These are phyloP conservation scores for Vaccinium darrowii DNA, from an alignment of 148 eudicot genomes.

Conservation along the genomic window DNA sequence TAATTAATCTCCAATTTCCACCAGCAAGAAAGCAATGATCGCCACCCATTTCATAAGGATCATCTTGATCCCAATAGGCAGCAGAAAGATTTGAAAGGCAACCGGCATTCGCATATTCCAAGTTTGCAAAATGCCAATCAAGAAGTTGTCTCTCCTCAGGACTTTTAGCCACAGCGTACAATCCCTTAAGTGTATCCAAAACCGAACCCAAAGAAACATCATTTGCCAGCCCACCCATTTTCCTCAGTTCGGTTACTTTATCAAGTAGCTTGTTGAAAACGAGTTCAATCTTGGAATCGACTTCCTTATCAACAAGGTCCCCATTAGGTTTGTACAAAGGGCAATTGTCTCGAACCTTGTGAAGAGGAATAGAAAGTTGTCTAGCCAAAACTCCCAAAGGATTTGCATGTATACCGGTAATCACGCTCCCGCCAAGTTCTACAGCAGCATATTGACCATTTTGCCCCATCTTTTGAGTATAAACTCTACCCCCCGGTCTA, in stretches of 20 bases:
- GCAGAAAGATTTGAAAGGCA: constrained; percentile 85
- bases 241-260: constrained; percentile 73
- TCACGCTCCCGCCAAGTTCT: constrained; percentile 93
- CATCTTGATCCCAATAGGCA: constrained; percentile 96
- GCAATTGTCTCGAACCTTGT: constrained; percentile 85
- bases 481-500: constrained; percentile 93
- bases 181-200: constrained; percentile 59
- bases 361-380: constrained; percentile 82
- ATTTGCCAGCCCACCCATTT: constrained; percentile 68
- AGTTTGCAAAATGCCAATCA: constrained; percentile 89
- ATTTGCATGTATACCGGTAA: constrained; percentile 92
- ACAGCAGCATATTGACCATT: constrained; percentile 63
- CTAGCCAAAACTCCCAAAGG: constrained; percentile 92
- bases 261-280: constrained; percentile 73
- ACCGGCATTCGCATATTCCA: constrained; percentile 98
- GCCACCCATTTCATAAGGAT: constrained; percentile 97
- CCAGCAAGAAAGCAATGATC: constrained; percentile 98
- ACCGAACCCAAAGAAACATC: constrained; percentile 79
- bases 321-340: constrained; percentile 90
- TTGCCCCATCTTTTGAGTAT: constrained; percentile 75
- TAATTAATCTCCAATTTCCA: constrained; percentile 80
- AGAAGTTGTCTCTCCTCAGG: constrained; percentile 79
- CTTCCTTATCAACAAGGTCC: constrained; percentile 45
- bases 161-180: constrained; percentile 68
- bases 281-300: constrained; percentile 60